Base-by-base conservation (phyloP, 352 stramenopile genomes). In the Thalassiosira mediterranea region DNA sequence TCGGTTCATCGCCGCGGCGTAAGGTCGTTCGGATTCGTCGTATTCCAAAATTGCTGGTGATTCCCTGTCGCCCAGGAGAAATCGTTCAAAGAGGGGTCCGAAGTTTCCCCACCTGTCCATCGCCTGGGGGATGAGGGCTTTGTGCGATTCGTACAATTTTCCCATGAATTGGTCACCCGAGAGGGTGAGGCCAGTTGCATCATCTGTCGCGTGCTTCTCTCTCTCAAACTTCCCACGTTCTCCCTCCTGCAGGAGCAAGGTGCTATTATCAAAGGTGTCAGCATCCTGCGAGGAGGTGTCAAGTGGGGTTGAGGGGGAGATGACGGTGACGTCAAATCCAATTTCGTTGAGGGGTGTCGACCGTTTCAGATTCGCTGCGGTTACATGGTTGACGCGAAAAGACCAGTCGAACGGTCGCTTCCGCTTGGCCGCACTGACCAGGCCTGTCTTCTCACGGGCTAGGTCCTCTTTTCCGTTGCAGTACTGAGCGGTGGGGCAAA, bases 241-340 rank as follows among this genome's bases (percentile, higher is more conserved):
- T 59, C 49, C 19, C 21, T 23, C 23, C 19, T 15, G 19, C 31
- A 15, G 8, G 15, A 44, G 37, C 37, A 15, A 8, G 37, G 8
- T 8, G 37, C 15, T 15, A 8, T n/a, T 44, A 15, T 31, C 8
- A n/a, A n/a, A 4, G 26, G 26, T 37, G 17, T 15, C 8, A 61
- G 4, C 21, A 7, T 17, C 17, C 17, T 46, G 52, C 1, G 26
- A 3, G 31, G 31, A 15, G 13, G 25, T 2, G 17, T 5, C 26
- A 48, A 28, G 4, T 11, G 54, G 46, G 13, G 31, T 8, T 28
- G 40, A n/a, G 11, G 54, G 46, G 5, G 54, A 63, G 13, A 63
- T 63, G 28, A 48, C 13, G 26, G 3, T 49, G 54, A 63, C 54
- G 19, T 63, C 54, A 17, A 63, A 63, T 5, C 54, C 54, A 15